Conservation (phyloP, 2,329 filamentous ascomycete species). For the Aaosphaeria pasadenensis region DNA sequence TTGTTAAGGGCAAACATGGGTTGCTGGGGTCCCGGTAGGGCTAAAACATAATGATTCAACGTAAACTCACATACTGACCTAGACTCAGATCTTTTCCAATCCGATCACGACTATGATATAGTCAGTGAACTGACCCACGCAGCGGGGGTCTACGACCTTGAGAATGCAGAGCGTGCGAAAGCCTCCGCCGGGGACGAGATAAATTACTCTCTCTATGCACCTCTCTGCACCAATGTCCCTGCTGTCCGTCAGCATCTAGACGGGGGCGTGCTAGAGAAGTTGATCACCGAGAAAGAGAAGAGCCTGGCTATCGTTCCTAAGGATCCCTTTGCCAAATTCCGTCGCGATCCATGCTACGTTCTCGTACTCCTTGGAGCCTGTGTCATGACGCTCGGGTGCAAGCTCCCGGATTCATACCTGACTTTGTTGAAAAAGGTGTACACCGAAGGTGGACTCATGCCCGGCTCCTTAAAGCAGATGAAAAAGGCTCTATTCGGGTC, state of each 20-base stretch:
- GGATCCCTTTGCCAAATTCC: background rate
- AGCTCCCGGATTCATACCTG: slow-evolving; percentile 7
- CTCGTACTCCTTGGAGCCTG: slow-evolving; percentile 18
- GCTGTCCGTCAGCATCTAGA: slow-evolving; percentile 17
- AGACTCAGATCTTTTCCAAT: slow-evolving; percentile 16
- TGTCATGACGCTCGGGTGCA: slow-evolving; percentile 15
- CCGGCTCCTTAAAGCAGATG: slow-evolving; percentile 14
- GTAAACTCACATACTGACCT: too few species aligned
- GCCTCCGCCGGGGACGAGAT: slow-evolving; percentile 12
- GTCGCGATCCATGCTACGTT: slow-evolving; percentile 12
- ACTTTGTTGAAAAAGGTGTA: slow-evolving; percentile 16
- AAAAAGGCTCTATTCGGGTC: slow-evolving; percentile 17
- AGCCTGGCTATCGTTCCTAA: slow-evolving; percentile 7
- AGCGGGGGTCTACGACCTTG: slow-evolving; percentile 11
- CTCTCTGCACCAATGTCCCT: slow-evolving; percentile 7
- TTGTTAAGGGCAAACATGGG: too few species aligned
- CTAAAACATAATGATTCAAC: too few species aligned
- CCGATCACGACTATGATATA: slow-evolving; percentile 17
- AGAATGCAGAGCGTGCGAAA: slow-evolving; percentile 7
- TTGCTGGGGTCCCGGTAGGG: too few species aligned
- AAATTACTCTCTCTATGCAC: slow-evolving; percentile 8
- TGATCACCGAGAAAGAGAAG: slow-evolving; percentile 10
- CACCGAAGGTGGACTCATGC: slow-evolving; percentile 12
- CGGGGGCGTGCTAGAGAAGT: slow-evolving; percentile 8
- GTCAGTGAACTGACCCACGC: slow-evolving; percentile 9